Percentiles rank a stretch among this genome's conserved stretches.
Conservation (phyloP, 768 basidiomycete genomes). For the Trametes cingulata region DNA sequence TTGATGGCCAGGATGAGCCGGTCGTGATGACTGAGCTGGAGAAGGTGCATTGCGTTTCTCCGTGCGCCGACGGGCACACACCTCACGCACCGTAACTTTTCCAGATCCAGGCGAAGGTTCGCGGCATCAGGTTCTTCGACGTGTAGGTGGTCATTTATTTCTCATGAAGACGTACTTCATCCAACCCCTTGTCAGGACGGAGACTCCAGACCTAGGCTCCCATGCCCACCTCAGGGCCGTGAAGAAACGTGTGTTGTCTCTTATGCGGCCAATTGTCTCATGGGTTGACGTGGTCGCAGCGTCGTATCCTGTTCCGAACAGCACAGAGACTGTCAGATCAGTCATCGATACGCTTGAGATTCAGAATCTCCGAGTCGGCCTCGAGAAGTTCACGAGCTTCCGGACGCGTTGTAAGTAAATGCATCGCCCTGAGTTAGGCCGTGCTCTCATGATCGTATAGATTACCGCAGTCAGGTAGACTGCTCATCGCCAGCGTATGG, state of each 20-base stretch:
- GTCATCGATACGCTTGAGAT: constrained; percentile 70
- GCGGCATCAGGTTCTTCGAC: constrained; percentile 85
- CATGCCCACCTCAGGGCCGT: constrained; percentile 39
- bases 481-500: background rate
- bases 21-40: constrained; percentile 88
- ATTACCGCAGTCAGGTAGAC: constrained; percentile 73
- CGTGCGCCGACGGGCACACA: constrained; percentile 11
- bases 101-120: constrained; percentile 76
- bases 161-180: constrained; percentile 7
- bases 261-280: constrained; percentile 19
- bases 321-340: constrained; percentile 56
- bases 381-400: constrained; percentile 70
- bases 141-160: constrained; percentile 46
- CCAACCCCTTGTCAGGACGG: constrained; percentile 54
- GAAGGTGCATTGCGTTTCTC: constrained; percentile 52
- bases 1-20: constrained; percentile 61
- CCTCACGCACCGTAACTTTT: constrained; percentile 5
- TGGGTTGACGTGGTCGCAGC: constrained; percentile 36
- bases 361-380: constrained; percentile 61
- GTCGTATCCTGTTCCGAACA: constrained; percentile 58
- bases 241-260: constrained; percentile 39
- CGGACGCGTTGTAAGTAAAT: constrained; percentile 62
- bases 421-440: constrained; percentile 4
- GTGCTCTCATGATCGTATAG: constrained; percentile 35
- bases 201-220: constrained; percentile 61